A percentile compares a stretch with the other conserved stretches of the same genome.
phyloP scores from a whole-genome alignment of 2,329 filamentous ascomycete species.

The Talaromyces sp. region DNA sequence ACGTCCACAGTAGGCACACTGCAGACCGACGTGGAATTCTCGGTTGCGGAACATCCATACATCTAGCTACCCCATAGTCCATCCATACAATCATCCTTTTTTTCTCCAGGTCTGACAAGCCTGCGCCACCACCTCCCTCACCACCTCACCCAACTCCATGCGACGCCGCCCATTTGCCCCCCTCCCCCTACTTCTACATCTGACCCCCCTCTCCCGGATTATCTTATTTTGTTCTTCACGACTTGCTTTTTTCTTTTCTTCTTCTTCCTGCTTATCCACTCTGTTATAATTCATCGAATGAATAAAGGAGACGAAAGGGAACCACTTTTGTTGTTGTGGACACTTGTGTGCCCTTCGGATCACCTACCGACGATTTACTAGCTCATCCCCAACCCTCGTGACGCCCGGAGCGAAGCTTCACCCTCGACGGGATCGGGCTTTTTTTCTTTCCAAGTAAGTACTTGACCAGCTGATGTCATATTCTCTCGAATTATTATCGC shows the following conservation, averaged over 20 bases:
- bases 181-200: conserved; percentile 15
- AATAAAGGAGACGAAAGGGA: neutral
- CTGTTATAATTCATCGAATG: neutral
- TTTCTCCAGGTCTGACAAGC: conserved; percentile 14
- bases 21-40: neutral
- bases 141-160: conserved; percentile 15
- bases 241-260: conserved; percentile 9
- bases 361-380: neutral
- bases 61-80: conserved; percentile 7
- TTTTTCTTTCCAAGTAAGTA: conserved; percentile 2
- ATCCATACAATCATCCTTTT: neutral
- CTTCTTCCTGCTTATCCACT: neutral
- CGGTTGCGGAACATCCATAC: neutral
- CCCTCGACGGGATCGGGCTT: neutral
- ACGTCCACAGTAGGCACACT: neutral
- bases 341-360: neutral
- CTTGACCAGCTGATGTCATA: neutral
- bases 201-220: conserved; percentile 14
- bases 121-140: conserved; percentile 13
- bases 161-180: conserved; percentile 16
- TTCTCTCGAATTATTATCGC: neutral
- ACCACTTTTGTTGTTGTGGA: neutral
- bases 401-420: conserved; percentile 2
- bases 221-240: conserved; percentile 11
- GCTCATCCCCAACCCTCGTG: neutral